These are phyloP conservation scores for Platanthera guangdongensis DNA, from an alignment of 106 monocot genomes.

Conservation along the genomic window DNA sequence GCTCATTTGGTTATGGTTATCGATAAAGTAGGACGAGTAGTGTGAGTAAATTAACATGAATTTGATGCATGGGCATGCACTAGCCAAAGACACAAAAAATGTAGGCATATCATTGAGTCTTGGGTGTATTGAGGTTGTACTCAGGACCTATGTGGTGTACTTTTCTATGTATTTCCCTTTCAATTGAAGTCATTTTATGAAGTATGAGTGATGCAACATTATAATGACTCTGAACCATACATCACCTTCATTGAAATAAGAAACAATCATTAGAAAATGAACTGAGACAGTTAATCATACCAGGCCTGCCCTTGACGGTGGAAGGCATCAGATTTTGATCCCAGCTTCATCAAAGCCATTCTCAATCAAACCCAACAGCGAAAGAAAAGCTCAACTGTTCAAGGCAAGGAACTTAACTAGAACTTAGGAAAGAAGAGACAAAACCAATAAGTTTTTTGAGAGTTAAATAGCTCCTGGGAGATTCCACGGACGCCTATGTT, in stretches of 20 bases:
- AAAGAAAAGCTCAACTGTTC: neutral
- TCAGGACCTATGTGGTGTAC: no score
- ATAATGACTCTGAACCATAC: no score
- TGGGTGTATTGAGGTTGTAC: no score
- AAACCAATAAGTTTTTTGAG: neutral
- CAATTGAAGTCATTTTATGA: no score
- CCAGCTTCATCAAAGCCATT: slow-evolving; percentile 35
- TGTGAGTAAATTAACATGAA: no score
- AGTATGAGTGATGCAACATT: no score
- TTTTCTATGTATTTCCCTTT: no score
- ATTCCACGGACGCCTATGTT: neutral
- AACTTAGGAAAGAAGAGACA: neutral
- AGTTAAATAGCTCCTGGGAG: neutral
- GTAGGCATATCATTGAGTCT: no score
- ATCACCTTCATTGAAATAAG: neutral
- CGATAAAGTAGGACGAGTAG: no score
- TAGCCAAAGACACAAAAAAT: no score
- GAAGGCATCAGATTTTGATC: slow-evolving; percentile 38
- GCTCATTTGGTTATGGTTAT: no score
- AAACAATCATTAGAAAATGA: neutral
- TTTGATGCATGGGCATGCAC: no score
- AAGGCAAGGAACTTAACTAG: neutral
- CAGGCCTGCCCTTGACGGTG: slow-evolving; percentile 32
- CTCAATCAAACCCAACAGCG: neutral
- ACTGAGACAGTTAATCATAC: slow-evolving; percentile 16